Conservation (phyloP, 495 filamentous ascomycete species). For the Hypoxylon crocopeplum region DNA sequence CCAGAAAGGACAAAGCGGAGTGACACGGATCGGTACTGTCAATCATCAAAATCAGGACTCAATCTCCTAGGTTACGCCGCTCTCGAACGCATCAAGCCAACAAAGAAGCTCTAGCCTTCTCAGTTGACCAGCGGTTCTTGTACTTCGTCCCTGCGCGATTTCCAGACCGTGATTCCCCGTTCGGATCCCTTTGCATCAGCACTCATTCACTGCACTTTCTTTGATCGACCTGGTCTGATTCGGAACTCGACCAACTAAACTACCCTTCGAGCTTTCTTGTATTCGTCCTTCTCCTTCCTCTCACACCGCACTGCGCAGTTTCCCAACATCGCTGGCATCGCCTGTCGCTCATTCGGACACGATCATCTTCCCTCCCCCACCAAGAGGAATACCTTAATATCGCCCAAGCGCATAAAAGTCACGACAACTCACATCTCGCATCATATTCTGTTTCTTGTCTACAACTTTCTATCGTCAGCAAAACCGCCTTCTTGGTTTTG, state of each 20-base stretch:
- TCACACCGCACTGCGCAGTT: conserved; percentile 42
- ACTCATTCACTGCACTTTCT: conserved; percentile 17
- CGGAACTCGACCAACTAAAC: conserved; percentile 20
- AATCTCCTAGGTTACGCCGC: conserved; percentile 16
- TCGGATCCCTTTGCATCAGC: conserved; percentile 17
- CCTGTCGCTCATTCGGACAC: conserved; percentile 39
- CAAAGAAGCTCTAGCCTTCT: conserved; percentile 27
- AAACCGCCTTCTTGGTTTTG: conserved; percentile 33
- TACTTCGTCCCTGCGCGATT: conserved; percentile 19
- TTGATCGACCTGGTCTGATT: conserved; percentile 16
- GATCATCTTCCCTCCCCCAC: conserved; percentile 3
- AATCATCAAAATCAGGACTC: conserved; percentile 16
- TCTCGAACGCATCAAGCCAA: conserved; percentile 34
- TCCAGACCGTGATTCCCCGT: conserved; percentile 13
- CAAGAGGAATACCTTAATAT: conserved; percentile 32
- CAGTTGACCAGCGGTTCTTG: conserved; percentile 4
- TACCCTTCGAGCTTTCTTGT: conserved; percentile 21
- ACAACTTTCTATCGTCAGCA: conserved; percentile 35
- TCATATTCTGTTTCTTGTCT: conserved; percentile 43
- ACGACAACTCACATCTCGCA: conserved; percentile 28
- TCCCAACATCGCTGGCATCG: conserved; percentile 19
- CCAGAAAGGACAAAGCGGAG: conserved; percentile 28
- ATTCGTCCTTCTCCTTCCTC: conserved; percentile 45
- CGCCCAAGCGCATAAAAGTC: conserved; percentile 22
- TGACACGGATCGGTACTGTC: conserved; percentile 19